Evolutionary conservation across 2,329 filamentous ascomycete species (phyloP), one percentile per base, ranked within the genome.

Genomic region (Pseudogymnoascus sp.): DNA sequence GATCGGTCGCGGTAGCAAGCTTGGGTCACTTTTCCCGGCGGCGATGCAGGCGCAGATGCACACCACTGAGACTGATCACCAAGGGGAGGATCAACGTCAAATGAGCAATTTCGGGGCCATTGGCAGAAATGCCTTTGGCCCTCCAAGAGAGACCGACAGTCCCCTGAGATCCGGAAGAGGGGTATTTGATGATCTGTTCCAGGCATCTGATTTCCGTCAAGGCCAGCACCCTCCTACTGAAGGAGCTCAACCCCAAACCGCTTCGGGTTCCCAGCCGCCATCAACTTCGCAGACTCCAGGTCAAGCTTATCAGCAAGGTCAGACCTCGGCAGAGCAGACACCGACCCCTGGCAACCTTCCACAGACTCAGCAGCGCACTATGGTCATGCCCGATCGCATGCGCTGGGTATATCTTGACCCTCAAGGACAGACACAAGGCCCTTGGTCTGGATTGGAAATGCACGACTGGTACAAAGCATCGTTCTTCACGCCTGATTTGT

Each of bases 321-420:
- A 72, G 67, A 67, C 64, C 63, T 69, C 70, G 21, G 73, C 69
- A 12, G 80, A 83, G 21, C 80, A 85, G 12, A 81, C 85, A n/a
- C 79, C 86, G 5, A 84, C 84, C 59, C 36, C 36, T n/a, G 34
- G 59, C 25, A 88, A 92, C 67, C 83, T 91, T 59, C 86, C 87
- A 28, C 78, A 84, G 59, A 78, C 84, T 28, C 88, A 90, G 71
- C 85, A 89, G 67, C 88, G 91, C 14, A 93, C 89, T 50, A 97
- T 99, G 93, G 93, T 99, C 4, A 97, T 99, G 95, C 95, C 95
- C 1, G 95, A 99, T 75, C 84, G 96, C 12, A 99, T 99, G 92
- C 84, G 93, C 70, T 99, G 95, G 95, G 93, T 97, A 16, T 99
- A 99, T 73, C 87, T 96, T 61, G 95, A 99, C 73, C 95, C 95